Evolutionary conservation across 202 grass and related monocot genomes (phyloP), one percentile per base, ranked within the genome.

Genomic region (Panicum virgatum): DNA sequence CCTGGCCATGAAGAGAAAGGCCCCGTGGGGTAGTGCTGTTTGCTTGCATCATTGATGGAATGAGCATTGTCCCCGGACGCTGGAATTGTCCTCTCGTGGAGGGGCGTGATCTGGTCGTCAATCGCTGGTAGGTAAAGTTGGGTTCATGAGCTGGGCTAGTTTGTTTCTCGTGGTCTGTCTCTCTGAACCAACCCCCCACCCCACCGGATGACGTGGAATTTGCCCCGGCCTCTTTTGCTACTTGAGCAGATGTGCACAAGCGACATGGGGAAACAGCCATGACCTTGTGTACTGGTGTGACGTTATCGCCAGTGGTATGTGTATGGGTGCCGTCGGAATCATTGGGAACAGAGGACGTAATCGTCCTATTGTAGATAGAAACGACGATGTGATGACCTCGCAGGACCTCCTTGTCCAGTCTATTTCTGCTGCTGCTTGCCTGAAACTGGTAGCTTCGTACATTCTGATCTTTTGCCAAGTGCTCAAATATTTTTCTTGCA

Each of bases 181-280:
- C 32, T 11, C 53, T 37, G 46, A 22, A 38, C 10, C n/a, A 38
- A 72, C 39, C 7, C 42, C 2, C 0, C 42, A 14, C 9, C 46
- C 57, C 52, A 45, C 69, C 62, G 25, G 70, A 48, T 89, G 71
- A 44, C 39, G 25, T 25, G 18, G 57, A 39, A 7, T 18, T 30
- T 4, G 30, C 7, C 18, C 59, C 12, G 60, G 8, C 32, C 58
- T 42, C 14, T 42, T 12, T 57, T 70, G 38, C 27, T 58, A 36
- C 19, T 57, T 34, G 14, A 50, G 32, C 40, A 8, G 13, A 3
- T 57, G 43, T 56, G 44, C 37, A 16, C 11, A 69, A 50, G 67
- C 66, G 83, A 69, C 83, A 90, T 66, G 46, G 65, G 56, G 40
- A 81, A 81, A 62, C 42, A 16, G 64, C 77, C 65, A 81, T 72